phyloP scores from a whole-genome alignment of 805 yeast genomes.

The Candida rishiriensis region DNA sequence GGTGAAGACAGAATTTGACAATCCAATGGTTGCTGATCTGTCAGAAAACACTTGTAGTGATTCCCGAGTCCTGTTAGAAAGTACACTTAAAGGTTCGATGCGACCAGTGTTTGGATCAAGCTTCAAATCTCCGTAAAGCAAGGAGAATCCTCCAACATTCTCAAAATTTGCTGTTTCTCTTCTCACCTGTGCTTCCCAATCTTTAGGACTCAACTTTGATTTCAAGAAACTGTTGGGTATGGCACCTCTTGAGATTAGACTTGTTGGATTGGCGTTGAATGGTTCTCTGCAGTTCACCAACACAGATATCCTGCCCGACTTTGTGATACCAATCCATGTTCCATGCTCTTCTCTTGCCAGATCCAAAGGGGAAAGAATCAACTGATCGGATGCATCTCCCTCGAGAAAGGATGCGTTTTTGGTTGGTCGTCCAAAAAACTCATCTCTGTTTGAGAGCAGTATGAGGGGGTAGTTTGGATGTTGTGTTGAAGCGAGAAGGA shows the following conservation, averaged over 20 bases:
- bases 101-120: slow-evolving; percentile 21
- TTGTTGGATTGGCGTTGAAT: slow-evolving; percentile 14
- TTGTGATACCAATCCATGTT: slow-evolving; percentile 80
- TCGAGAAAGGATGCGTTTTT: slow-evolving; percentile 42
- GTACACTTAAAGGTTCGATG: slow-evolving; percentile 36
- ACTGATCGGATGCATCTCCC: slow-evolving; percentile 2
- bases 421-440: slow-evolving; percentile 72
- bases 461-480: slow-evolving; percentile 76
- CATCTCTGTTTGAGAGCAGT: slow-evolving; percentile 82
- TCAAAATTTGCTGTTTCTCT: slow-evolving; percentile 25
- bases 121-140: slow-evolving; percentile 49
- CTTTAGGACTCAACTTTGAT: slow-evolving; percentile 29
- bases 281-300: slow-evolving; percentile 70
- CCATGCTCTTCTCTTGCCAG: slow-evolving; percentile 72
- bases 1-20: slow-evolving; percentile 63
- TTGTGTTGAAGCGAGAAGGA: slow-evolving; percentile 58
- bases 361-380: slow-evolving; percentile 66
- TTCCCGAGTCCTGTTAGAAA: slow-evolving; percentile 45
- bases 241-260: slow-evolving; percentile 40
- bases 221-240: slow-evolving; percentile 38
- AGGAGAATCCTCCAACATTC: slow-evolving; percentile 58
- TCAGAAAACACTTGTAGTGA: slow-evolving; percentile 14
- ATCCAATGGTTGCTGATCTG: slow-evolving; percentile 39
- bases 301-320: slow-evolving; percentile 58
- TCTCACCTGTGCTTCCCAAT: slow-evolving; percentile 40